Evolutionary conservation across 208 protist genomes (phyloP).

Genomic region (Leptomonas pyrrhocoris): DNA sequence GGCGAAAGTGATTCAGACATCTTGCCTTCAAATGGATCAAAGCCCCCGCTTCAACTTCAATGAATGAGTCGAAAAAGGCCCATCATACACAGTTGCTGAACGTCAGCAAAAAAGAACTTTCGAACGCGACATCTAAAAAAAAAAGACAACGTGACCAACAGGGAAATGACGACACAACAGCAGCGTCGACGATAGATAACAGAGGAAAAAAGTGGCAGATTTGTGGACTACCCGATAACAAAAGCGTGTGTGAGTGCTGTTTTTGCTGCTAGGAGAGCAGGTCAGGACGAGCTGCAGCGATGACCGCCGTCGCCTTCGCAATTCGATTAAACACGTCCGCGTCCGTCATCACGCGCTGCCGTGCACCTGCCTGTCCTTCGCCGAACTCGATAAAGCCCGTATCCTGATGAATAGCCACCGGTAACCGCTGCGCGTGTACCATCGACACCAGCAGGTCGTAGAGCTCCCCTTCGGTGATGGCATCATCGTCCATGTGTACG

Average conservation of each 20-base stretch:
- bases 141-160: not conserved
- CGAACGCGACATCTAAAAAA: not conserved
- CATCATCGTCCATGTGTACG: slow-evolving; percentile 30
- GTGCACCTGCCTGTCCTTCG: not conserved
- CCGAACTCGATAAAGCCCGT: slow-evolving; percentile 32
- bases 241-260: not conserved
- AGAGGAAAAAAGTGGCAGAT: not conserved
- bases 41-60: too few species aligned
- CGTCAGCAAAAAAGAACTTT: too few species aligned
- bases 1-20: too few species aligned
- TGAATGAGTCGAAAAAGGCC: too few species aligned
- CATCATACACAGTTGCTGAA: too few species aligned
- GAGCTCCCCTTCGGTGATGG: slow-evolving; percentile 22
- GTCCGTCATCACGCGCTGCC: slow-evolving; percentile 12
- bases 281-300: slow-evolving; percentile 9
- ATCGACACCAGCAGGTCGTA: slow-evolving; percentile 33
- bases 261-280: slow-evolving; percentile 1
- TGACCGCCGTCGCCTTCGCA: slow-evolving; percentile 2
- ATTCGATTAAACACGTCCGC: slow-evolving; percentile 23
- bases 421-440: slow-evolving; percentile 15
- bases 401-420: slow-evolving; percentile 32
- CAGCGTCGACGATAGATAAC: not conserved
- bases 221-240: too few species aligned
- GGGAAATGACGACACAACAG: not conserved
- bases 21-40: too few species aligned